Conservation (phyloP, 345 rosid species). For the Brassica napus region DNA sequence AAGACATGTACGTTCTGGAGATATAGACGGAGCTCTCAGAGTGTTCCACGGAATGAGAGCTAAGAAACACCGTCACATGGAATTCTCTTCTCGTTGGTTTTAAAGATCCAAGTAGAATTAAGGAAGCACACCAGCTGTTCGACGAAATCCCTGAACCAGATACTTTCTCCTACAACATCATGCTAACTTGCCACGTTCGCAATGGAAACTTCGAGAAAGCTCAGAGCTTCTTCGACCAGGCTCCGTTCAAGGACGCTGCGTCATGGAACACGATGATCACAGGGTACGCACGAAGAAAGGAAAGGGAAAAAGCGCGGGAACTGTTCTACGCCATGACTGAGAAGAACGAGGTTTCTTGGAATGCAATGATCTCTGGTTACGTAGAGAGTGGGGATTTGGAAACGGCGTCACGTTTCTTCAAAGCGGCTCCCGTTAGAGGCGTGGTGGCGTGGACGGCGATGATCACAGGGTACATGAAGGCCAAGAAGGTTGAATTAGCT, state of each 20-base stretch:
- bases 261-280: slow-evolving; percentile 86
- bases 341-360: slow-evolving; percentile 33
- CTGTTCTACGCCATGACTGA: slow-evolving; percentile 43
- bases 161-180: slow-evolving; percentile 62
- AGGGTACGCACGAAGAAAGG: slow-evolving; percentile 47
- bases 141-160: slow-evolving; percentile 72
- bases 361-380: neutral
- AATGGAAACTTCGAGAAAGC: slow-evolving; percentile 46
- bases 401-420: neutral
- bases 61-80: slow-evolving; percentile 69
- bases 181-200: slow-evolving; percentile 57
- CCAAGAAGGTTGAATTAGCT: neutral
- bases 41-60: slow-evolving; percentile 59
- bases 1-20: slow-evolving; percentile 52
- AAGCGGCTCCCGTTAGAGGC: neutral
- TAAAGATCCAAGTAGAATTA: slow-evolving; percentile 45
- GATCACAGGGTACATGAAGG: slow-evolving; percentile 3
- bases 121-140: slow-evolving; percentile 56
- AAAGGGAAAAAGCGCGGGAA: slow-evolving; percentile 54
- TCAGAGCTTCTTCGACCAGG: slow-evolving; percentile 50
- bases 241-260: slow-evolving; percentile 57
- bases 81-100: slow-evolving; percentile 65
- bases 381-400: neutral
- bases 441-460: slow-evolving; percentile 3
- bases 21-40: slow-evolving; percentile 58